Conservation (phyloP, 345 rosid genomes). For the Hevea brasiliensis region DNA sequence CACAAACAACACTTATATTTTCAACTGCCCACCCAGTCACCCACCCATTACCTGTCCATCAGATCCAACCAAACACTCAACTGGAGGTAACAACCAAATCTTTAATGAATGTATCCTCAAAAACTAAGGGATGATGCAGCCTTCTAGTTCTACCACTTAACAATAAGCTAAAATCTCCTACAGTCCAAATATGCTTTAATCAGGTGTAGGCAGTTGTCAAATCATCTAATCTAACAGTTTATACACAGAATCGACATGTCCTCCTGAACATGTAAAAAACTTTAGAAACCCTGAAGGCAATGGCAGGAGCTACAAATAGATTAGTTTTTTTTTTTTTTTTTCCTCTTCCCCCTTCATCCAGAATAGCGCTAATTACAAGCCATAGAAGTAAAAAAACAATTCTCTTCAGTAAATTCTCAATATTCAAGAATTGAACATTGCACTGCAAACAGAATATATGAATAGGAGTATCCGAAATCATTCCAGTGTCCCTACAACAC, state of each 20-base stretch:
- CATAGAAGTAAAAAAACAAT: neutral
- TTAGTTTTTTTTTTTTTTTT: neutral
- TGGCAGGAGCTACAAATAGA: neutral
- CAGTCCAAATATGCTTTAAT: neutral
- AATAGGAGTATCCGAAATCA: neutral
- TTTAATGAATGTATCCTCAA: conserved; percentile 3
- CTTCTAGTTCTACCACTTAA: conserved; percentile 6
- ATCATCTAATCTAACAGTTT: neutral
- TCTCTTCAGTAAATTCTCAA: conserved; percentile 5
- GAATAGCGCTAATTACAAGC: neutral
- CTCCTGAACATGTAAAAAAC: neutral
- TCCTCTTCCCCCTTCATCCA: conserved; percentile 3
- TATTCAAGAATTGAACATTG: neutral
- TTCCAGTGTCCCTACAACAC: neutral
- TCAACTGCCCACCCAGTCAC: conserved; percentile 3
- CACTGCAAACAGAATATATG: neutral
- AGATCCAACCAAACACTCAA: conserved; percentile 17
- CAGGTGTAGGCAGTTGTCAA: neutral
- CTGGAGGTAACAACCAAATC: neutral
- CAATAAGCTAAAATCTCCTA: conserved; percentile 6
- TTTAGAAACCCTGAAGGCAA: neutral
- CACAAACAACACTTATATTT: conserved; percentile 2
- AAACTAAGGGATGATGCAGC: neutral
- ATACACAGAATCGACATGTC: neutral
- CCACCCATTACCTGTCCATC: neutral